Evolutionary conservation across 495 filamentous ascomycete genomes (phyloP).

Genomic region (Aspergillus cavernicola): DNA sequence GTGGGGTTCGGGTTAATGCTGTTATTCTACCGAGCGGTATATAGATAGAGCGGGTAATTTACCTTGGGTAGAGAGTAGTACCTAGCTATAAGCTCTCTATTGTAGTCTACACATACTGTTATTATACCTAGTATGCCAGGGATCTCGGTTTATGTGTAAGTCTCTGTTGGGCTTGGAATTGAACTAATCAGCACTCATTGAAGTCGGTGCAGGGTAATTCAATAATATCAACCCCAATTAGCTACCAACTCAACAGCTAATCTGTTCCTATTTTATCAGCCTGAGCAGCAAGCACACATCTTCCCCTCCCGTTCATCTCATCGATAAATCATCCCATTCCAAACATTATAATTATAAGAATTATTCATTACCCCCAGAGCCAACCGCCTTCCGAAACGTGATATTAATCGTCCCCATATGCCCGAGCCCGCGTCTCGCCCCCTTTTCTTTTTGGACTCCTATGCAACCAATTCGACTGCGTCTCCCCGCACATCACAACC

Average conservation of each 20-base stretch:
- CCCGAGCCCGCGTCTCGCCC: constrained; percentile 45
- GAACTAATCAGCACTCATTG: too few relatives aligned
- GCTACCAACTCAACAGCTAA: too few relatives aligned
- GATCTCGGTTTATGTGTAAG: too few relatives aligned
- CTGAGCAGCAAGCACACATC: too few relatives aligned
- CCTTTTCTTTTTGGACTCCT: constrained; percentile 69
- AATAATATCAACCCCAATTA: too few relatives aligned
- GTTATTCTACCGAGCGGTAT: background rate
- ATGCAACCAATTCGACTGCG: constrained; percentile 70
- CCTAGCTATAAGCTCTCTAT: too few relatives aligned
- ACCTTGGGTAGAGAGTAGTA: too few relatives aligned
- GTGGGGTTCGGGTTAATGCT: background rate
- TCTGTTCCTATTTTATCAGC: too few relatives aligned
- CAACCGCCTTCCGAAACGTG: constrained; percentile 63
- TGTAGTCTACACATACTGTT: too few relatives aligned
- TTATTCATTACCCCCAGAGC: constrained; percentile 67
- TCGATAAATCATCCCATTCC: constrained; percentile 55
- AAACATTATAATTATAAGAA: constrained; percentile 74
- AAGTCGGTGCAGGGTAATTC: too few relatives aligned
- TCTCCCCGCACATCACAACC: constrained; percentile 65
- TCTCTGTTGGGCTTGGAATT: too few relatives aligned
- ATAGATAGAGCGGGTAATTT: background rate
- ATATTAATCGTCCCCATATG: constrained; percentile 71
- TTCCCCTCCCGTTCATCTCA: constrained; percentile 53
- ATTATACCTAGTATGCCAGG: too few relatives aligned